phyloP scores from a whole-genome alignment of 345 rosid species.

The Citrus inodora region DNA sequence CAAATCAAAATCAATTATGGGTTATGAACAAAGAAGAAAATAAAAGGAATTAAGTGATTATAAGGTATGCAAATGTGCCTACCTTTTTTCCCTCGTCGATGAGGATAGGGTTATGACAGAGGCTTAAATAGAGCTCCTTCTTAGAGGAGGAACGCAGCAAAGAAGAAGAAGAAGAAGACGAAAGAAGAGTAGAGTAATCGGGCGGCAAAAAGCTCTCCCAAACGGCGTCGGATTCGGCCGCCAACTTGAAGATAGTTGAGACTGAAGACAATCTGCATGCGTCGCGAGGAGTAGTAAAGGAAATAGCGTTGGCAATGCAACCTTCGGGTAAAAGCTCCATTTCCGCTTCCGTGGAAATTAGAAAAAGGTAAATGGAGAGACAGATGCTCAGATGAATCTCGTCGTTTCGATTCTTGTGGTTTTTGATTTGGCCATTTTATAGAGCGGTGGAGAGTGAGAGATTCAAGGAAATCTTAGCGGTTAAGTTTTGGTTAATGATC shows the following conservation, averaged over 20 bases:
- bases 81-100: slow-evolving; percentile 63
- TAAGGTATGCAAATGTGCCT: not conserved
- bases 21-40: not conserved
- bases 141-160: slow-evolving; percentile 21
- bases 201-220: slow-evolving; percentile 61
- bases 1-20: too few species aligned
- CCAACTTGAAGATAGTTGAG: slow-evolving; percentile 38
- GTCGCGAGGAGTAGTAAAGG: slow-evolving; percentile 45
- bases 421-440: not conserved
- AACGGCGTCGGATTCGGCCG: slow-evolving; percentile 53
- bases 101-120: slow-evolving; percentile 42
- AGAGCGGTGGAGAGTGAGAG: not conserved
- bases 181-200: slow-evolving; percentile 27
- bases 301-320: slow-evolving; percentile 44
- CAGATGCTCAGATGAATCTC: too few species aligned
- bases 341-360: not conserved
- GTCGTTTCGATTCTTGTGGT: not conserved
- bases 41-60: not conserved
- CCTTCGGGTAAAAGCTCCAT: slow-evolving; percentile 34
- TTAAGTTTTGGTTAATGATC: not conserved
- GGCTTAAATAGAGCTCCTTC: slow-evolving; percentile 42
- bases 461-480: not conserved
- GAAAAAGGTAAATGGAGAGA: not conserved
- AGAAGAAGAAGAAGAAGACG: too few species aligned
- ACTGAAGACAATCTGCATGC: slow-evolving; percentile 46